phyloP scores from a whole-genome alignment of 768 basidiomycete species.

The Crucibulum laeve region DNA sequence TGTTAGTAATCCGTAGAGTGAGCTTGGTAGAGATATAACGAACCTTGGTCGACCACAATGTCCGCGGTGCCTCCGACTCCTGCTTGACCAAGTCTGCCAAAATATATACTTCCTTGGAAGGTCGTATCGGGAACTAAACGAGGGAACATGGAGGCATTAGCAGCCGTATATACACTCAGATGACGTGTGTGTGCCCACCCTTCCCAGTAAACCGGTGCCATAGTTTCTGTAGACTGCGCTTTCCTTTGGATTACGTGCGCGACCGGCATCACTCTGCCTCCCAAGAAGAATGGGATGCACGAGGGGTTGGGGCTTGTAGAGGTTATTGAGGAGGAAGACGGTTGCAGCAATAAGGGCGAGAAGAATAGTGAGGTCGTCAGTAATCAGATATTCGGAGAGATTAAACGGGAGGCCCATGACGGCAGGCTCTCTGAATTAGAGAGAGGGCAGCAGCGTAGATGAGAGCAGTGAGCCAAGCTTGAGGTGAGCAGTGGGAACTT shows the following conservation, averaged over 20 bases:
- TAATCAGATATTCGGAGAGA: constrained; percentile 57
- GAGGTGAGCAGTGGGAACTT: too few relatives aligned
- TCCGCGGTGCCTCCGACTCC: constrained; percentile 63
- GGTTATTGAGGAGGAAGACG: constrained; percentile 70
- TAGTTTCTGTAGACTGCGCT: constrained; percentile 91
- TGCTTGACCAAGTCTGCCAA: constrained; percentile 63
- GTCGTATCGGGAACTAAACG: constrained; percentile 66
- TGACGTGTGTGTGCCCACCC: constrained; percentile 64
- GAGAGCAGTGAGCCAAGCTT: neutral
- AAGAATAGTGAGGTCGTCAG: constrained; percentile 77
- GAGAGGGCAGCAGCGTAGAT: neutral
- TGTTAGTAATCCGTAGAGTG: neutral
- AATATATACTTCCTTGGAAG: constrained; percentile 66
- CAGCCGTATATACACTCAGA: constrained; percentile 8
- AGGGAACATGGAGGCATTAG: constrained; percentile 3
- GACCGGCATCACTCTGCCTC: constrained; percentile 84
- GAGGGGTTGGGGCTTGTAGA: constrained; percentile 78
- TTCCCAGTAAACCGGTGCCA: constrained; percentile 77
- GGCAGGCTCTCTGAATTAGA: neutral
- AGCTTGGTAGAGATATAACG: neutral
- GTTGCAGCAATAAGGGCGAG: constrained; percentile 73
- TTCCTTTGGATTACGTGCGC: constrained; percentile 75
- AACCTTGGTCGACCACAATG: constrained; percentile 79
- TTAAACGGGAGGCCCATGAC: constrained; percentile 26
- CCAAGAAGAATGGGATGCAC: constrained; percentile 94